Conservation (phyloP, 2,329 filamentous ascomycete species). For the Epichloe elymi region DNA sequence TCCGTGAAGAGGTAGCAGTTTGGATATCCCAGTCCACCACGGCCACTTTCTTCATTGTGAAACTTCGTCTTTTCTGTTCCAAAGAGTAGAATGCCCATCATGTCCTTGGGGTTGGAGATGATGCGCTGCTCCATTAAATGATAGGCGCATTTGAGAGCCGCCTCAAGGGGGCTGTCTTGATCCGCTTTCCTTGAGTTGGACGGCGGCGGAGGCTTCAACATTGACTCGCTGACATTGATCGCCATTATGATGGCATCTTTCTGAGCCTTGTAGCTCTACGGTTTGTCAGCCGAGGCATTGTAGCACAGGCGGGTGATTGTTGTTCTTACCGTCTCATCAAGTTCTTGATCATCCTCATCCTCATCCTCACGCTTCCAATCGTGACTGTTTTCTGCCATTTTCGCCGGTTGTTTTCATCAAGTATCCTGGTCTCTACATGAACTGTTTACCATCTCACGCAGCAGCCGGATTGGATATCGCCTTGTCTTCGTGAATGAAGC, state of each 20-base stretch:
- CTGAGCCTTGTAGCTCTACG: constrained; percentile 71
- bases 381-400: constrained; percentile 21
- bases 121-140: constrained; percentile 96
- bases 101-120: constrained; percentile 89
- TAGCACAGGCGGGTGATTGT: not conserved
- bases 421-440: too few species aligned
- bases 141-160: constrained; percentile 87
- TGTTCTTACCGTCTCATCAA: constrained; percentile 46
- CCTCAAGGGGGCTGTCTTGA: constrained; percentile 61
- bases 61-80: constrained; percentile 79
- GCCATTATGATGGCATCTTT: constrained; percentile 98
- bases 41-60: constrained; percentile 50
- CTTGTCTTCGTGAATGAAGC: constrained; percentile 1
- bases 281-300: not conserved
- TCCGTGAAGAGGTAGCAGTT: constrained; percentile 88
- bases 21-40: constrained; percentile 55
- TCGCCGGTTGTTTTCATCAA: not conserved
- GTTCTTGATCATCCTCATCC: constrained; percentile 47
- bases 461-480: not conserved
- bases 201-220: constrained; percentile 57
- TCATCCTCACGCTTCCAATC: constrained; percentile 42
- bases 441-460: too few species aligned
- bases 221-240: constrained; percentile 80
- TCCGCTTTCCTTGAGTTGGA: constrained; percentile 62
- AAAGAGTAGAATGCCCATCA: constrained; percentile 92